phyloP scores from a whole-genome alignment of 73 alveolate genomes.

The Paramecium pentaurelia region DNA sequence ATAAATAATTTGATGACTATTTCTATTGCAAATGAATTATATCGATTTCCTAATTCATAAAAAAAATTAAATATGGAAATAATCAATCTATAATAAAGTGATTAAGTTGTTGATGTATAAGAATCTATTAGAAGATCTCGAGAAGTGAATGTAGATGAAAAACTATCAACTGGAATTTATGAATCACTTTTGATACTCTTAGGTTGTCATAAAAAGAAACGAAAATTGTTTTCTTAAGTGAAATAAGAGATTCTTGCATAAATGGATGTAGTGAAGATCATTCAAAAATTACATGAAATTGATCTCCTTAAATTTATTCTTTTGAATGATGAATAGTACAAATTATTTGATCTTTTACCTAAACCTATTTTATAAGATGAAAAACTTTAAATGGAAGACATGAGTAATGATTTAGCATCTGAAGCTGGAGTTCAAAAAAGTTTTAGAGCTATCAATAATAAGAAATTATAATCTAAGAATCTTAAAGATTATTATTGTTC shows the following conservation, averaged over 20 bases:
- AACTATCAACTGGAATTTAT: background rate
- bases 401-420: background rate
- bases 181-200: background rate
- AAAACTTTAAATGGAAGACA: background rate
- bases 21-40: background rate
- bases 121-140: background rate
- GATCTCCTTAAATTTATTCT: background rate
- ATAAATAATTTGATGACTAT: background rate
- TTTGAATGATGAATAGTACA: background rate
- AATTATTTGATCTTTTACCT: background rate
- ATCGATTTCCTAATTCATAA: background rate
- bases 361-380: background rate
- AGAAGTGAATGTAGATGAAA: background rate
- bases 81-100: background rate
- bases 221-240: background rate
- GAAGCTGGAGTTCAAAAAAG: background rate
- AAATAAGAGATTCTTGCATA: background rate
- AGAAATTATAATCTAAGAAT: background rate
- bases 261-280: background rate
- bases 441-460: background rate
- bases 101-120: background rate
- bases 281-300: background rate
- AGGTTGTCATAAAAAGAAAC: conserved; percentile 6
- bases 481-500: background rate
- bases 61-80: background rate